Evolutionary conservation across 1,284 basidiomycete genomes (phyloP).

Genomic region (Tranzscheliella williamsii): DNA sequence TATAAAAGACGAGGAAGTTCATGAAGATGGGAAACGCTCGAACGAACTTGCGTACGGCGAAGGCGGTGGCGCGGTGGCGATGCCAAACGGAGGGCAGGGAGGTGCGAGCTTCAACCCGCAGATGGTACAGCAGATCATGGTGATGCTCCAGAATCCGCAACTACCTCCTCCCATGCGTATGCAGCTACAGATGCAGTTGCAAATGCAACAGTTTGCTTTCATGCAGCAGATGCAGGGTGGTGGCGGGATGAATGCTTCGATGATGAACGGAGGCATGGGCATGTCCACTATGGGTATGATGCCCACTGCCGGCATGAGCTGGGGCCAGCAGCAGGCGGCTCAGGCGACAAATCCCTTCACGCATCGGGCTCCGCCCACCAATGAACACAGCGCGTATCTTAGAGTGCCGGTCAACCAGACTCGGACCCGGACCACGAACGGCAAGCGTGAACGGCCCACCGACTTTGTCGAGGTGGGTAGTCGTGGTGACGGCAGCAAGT

Average conservation of each 20-base stretch:
- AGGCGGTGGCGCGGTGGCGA: background rate
- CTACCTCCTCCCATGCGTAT: slow-evolving; percentile 57
- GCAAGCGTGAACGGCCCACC: slow-evolving; percentile 39
- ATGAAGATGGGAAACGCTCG: slow-evolving; percentile 8
- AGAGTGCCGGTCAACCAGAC: slow-evolving; percentile 33
- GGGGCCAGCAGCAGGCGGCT: slow-evolving; percentile 23
- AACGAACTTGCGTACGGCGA: slow-evolving; percentile 18
- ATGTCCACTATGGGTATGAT: slow-evolving; percentile 32
- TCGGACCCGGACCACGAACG: slow-evolving; percentile 5
- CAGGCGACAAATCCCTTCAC: slow-evolving; percentile 24
- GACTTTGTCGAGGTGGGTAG: slow-evolving; percentile 45
- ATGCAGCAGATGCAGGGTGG: slow-evolving; percentile 39
- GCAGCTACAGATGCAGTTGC: slow-evolving; percentile 59
- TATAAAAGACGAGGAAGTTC: slow-evolving; percentile 36
- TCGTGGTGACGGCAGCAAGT: slow-evolving; percentile 21
- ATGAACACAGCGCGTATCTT: slow-evolving; percentile 40
- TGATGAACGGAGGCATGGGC: slow-evolving; percentile 8
- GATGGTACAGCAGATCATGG: slow-evolving; percentile 55
- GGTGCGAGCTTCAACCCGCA: slow-evolving; percentile 48
- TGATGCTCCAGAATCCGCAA: slow-evolving; percentile 56
- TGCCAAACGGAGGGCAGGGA: slow-evolving; percentile 2
- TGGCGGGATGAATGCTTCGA: slow-evolving; percentile 11
- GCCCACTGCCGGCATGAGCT: slow-evolving; percentile 10
- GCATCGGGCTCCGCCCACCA: slow-evolving; percentile 19
- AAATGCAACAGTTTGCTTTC: slow-evolving; percentile 54